Evolutionary conservation across 179 eudicot species (phyloP), one percentile per base, ranked within the genome.

Genomic region (Dionaea muscipula): DNA sequence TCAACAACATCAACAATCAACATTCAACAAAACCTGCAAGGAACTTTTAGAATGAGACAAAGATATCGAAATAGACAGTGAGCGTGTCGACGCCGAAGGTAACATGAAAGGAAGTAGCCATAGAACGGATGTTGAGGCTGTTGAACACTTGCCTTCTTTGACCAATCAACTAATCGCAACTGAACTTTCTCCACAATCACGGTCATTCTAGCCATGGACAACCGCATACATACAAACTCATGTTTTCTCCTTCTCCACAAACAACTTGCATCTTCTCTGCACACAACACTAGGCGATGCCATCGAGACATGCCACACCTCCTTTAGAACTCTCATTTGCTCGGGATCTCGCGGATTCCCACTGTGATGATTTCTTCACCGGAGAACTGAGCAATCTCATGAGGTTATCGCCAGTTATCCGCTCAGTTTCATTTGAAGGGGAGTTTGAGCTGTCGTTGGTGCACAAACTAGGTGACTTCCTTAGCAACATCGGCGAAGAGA

Each of bases 131-230:
- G n/a, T n/a, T n/a, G n/a, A n/a, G n/a, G n/a, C n/a, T n/a, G n/a
- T n/a, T n/a, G n/a, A n/a, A n/a, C n/a, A n/a, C 60, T 54, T 65
- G 87, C 98, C 91, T 82, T 82, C 47, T 62, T 69, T 37, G 83
- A 74, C 98, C 94, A 91, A 65, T 68, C 64, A 45, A 67, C 52
- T 53, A 91, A 66, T 22, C 61, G 68, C 22, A 59, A 75, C 60
- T 75, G 78, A n/a, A 91, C 84, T 61, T 81, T 87, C 19, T 91
- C 96, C 83, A 91, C 75, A 14, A 94, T 80, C 77, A 87, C 71
- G 22, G 95, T 80, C 70, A 87, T 87, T 28, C 98, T 96, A 7
- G 98, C 55, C 98, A 96, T 7, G 98, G 98, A 27, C 91, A 87
- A 39, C 98, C 98, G 71, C 98, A 91, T 2, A 74, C 63, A 59